Conservation (phyloP, 176 grass and related monocot genomes). For the Zoysia japonica region DNA sequence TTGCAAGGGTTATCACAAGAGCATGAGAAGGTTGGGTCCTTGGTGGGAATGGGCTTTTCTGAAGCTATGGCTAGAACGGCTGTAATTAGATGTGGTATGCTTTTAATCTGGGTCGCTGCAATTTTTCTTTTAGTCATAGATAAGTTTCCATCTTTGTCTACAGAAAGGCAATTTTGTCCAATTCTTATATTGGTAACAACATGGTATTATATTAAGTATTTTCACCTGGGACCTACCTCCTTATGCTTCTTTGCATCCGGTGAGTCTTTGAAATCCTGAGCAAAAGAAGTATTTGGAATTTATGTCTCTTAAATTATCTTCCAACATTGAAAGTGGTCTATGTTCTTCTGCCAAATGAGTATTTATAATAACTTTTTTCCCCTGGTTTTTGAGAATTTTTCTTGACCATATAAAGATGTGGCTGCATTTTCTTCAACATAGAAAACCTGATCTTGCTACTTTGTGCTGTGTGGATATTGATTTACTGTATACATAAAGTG, state of each 20-base stretch:
- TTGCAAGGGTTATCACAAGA: constrained; percentile 54
- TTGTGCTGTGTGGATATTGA: background rate
- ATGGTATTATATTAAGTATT: background rate
- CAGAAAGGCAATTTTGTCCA: background rate
- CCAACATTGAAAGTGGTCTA: background rate
- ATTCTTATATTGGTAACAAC: background rate
- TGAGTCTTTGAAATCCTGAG: background rate
- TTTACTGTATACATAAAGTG: constrained; percentile 7
- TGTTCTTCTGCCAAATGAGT: background rate
- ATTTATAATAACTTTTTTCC: background rate
- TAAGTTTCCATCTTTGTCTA: background rate
- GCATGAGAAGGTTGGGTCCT: constrained; percentile 54
- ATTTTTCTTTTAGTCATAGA: background rate
- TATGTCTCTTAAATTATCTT: background rate
- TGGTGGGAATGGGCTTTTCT: constrained; percentile 75
- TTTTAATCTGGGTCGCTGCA: constrained; percentile 20
- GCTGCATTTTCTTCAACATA: constrained; percentile 4
- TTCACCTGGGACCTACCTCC: background rate
- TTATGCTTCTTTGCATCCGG: background rate
- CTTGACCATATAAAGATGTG: background rate
- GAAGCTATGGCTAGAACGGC: constrained; percentile 53
- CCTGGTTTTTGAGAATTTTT: background rate
- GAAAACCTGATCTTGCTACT: background rate
- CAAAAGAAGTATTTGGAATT: constrained; percentile 11
- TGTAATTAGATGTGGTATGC: constrained; percentile 77